Evolutionary conservation across 1,284 basidiomycete species (phyloP).

Genomic region (Mrakiaceae sp.): DNA sequence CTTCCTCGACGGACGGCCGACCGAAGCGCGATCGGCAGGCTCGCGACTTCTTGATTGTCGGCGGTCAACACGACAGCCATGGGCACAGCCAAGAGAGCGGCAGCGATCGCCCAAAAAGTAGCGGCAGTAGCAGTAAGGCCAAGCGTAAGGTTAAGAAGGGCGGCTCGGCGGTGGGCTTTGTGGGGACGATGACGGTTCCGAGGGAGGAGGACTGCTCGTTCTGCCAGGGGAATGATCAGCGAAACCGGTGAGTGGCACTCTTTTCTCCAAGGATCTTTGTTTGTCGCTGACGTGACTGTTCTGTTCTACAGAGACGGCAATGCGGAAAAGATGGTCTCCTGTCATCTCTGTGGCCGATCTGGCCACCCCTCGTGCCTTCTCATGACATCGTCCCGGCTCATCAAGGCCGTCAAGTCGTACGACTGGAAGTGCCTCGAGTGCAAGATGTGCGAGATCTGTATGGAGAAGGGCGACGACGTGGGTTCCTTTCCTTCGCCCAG

Average conservation of each 20-base stretch:
- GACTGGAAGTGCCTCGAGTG: conserved; percentile 86
- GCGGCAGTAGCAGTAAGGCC: neutral
- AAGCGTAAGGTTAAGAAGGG: neutral
- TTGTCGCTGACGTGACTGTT: neutral
- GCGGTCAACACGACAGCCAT: too few species aligned
- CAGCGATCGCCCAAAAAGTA: too few species aligned
- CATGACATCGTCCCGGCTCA: conserved; percentile 38
- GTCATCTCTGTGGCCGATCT: conserved; percentile 34
- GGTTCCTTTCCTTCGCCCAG: conserved; percentile 33
- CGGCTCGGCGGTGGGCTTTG: neutral
- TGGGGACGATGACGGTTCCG: neutral
- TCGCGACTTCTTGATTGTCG: too few species aligned
- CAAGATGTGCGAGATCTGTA: conserved; percentile 84
- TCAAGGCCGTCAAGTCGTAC: conserved; percentile 51
- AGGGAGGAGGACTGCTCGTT: conserved; percentile 25
- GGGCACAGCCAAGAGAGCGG: too few species aligned
- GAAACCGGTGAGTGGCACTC: conserved; percentile 17
- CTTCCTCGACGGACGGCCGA: too few species aligned
- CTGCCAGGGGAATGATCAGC: conserved; percentile 24
- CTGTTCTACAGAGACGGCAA: conserved; percentile 3
- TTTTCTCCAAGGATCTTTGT: neutral
- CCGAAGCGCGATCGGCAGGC: too few species aligned
- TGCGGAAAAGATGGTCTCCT: conserved; percentile 29
- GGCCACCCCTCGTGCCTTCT: conserved; percentile 68
- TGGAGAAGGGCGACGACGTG: conserved; percentile 78